A percentile compares a stretch with the other conserved stretches of the same genome.
Conservation (phyloP, 768 basidiomycete species). For the Lactarius deliciosus region DNA sequence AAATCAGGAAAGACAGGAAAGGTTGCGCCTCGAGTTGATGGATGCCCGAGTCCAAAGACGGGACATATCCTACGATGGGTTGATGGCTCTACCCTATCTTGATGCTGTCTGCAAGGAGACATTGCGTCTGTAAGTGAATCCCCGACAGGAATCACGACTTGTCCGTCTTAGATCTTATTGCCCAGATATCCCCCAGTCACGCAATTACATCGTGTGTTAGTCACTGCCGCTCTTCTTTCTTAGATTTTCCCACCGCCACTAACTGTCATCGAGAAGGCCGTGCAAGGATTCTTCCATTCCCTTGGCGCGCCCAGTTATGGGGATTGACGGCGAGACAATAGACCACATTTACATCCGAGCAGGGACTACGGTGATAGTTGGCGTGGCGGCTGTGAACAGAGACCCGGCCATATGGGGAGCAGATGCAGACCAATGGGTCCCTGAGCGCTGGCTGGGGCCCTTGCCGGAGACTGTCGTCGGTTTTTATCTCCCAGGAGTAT, state of each 20-base stretch:
- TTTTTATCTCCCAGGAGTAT: constrained; percentile 30
- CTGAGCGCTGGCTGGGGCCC: constrained; percentile 31
- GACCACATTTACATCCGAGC: constrained; percentile 12
- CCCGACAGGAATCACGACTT: background rate
- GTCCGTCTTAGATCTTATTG: background rate
- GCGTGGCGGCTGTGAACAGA: constrained; percentile 24
- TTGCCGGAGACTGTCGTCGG: constrained; percentile 26
- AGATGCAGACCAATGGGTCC: constrained; percentile 27
- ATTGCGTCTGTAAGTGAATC: constrained; percentile 32
- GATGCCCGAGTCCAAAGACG: constrained; percentile 18
- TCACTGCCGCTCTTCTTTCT: background rate
- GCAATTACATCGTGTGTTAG: constrained; percentile 28
- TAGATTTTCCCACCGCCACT: background rate
- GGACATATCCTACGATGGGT: constrained; percentile 36
- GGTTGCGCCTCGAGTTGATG: constrained; percentile 27
- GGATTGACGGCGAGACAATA: constrained; percentile 12
- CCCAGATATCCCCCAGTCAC: constrained; percentile 23
- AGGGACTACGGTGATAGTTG: constrained; percentile 27
- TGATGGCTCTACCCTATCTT: constrained; percentile 41
- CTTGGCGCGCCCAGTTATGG: constrained; percentile 13
- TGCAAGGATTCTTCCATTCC: constrained; percentile 18
- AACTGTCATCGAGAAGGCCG: constrained; percentile 2
- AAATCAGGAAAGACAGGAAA: constrained; percentile 26
- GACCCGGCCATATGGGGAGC: constrained; percentile 29
- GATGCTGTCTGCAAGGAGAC: constrained; percentile 40